Evolutionary conservation across 495 filamentous ascomycete genomes (phyloP).

Genomic region (Annulohypoxylon stygium): DNA sequence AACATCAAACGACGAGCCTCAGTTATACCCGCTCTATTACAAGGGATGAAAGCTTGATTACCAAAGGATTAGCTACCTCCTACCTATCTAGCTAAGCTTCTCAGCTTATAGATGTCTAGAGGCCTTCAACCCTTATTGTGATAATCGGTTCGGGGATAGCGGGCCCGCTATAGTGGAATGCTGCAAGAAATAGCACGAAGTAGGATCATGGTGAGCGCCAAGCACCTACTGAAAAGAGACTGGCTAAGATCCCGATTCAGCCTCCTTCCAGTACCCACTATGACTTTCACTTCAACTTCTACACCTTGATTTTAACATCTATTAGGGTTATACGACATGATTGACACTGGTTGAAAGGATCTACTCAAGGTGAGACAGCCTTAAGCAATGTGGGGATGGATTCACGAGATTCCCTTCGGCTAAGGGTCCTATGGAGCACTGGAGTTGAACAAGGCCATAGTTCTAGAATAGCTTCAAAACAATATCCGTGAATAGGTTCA

Average conservation of each 20-base stretch:
- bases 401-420: background rate
- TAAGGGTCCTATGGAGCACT: background rate
- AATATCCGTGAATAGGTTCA: background rate
- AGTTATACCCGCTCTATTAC: background rate
- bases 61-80: background rate
- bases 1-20: background rate
- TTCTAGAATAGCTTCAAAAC: background rate
- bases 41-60: background rate
- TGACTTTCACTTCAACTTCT: background rate
- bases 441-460: background rate
- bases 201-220: background rate
- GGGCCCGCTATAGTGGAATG: background rate
- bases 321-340: background rate
- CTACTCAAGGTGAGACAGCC: background rate
- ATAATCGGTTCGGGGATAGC: background rate
- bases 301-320: background rate
- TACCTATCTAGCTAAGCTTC: background rate
- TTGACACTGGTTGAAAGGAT: background rate
- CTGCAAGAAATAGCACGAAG: background rate
- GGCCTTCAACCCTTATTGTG: background rate
- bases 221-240: background rate
- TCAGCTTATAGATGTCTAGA: background rate
- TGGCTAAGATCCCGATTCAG: background rate
- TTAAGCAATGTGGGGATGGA: background rate
- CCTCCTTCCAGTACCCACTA: background rate